Evolutionary conservation across 2,329 filamentous ascomycete genomes (phyloP), one percentile per base, ranked within the genome.

Genomic region (Chrysosporium keratinophilum): DNA sequence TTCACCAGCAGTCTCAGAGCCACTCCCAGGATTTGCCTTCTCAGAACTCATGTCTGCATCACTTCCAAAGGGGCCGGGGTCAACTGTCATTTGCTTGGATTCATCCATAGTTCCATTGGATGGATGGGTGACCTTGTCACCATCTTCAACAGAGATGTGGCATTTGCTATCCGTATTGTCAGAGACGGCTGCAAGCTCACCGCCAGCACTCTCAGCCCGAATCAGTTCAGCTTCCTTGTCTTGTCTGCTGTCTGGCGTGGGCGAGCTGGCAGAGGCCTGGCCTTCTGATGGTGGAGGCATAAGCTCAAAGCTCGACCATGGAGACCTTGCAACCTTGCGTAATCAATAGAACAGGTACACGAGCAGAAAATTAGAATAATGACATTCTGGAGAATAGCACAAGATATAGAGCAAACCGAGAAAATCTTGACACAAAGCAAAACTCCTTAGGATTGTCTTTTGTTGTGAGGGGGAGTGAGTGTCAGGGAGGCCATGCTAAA

Each of bases 71-170:
- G 34, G 20, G 5, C 7, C n/a, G 11, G 9, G 41, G n/a, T 37
- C 10, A 14, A 14, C 46, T 40, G 9, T 11, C 11, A 17, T 17
- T 34, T 40, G 31, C 17, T 49, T 45, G 5, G 28, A 19, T 43
- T 39, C 19, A 40, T 48, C 50, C 54, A 53, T 53, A 37, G 39
- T 39, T 39, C 35, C 52, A 43, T 44, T 28, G n/a, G 39, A 43
- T 10, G 17, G 6, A 17, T 34, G 17, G 17, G 47, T 40, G 34
- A 6, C 33, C 5, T 51, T 40, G 15, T 55, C 39, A 50, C 19
- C 47, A 55, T 55, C 48, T 46, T 39, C 41, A 23, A 23, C n/a
- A 33, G 54, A 28, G 39, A 20, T 9, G n/a, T 14, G n/a, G 34
- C 40, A 39, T 52, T 15, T 44, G 20, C 15, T 5, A 14, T 19